Evolutionary conservation across 2,329 filamentous ascomycete genomes (phyloP), one percentile per base, ranked within the genome.

Genomic region (Geoglossum cookeanum): DNA sequence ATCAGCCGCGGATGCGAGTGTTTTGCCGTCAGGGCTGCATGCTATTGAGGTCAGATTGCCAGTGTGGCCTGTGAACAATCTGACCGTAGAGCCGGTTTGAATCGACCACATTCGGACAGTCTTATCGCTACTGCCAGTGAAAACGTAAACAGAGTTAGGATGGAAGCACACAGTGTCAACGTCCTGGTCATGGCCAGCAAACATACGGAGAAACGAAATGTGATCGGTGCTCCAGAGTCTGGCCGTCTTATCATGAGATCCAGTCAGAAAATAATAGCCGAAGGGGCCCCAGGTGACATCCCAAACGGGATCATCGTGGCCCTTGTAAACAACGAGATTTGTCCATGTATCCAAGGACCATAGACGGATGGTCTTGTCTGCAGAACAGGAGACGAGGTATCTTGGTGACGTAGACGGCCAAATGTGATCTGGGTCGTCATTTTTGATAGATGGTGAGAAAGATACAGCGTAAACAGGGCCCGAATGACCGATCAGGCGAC

Each of bases 61-160:
- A 0, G 81, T 85, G 66, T 98, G 92, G 0, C 92, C 92, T 0
- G 87, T 89, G 67, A 97, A 95, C 65, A 97, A 81, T 30, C 92
- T 85, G 4, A 96, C 87, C 39, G 89, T 88, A 60, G 84, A 83
- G 32, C 92, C 92, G 7, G 85, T 91, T 9, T 81, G 78, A n/a
- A 96, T 80, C 8, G 89, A 84, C 92, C 92, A 98, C 91, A 98
- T 97, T 33, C 92, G 84, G 37, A 97, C 87, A 0, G 89, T 92
- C 69, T 91, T 91, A 69, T 98, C 90, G 62, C 86, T 86, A 11
- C 88, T 94, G 3, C 86, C 89, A 0, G 92, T 96, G 69, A 98
- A 96, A 49, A 96, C 75, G 64, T 97, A 98, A 4, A 85, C 81
- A 17, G 87, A 88, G 67, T 98, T 98, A 0, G 91, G 88, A 65